Base-by-base conservation (phyloP, 805 yeast species). In the Saccharomycopsis schoenii region DNA sequence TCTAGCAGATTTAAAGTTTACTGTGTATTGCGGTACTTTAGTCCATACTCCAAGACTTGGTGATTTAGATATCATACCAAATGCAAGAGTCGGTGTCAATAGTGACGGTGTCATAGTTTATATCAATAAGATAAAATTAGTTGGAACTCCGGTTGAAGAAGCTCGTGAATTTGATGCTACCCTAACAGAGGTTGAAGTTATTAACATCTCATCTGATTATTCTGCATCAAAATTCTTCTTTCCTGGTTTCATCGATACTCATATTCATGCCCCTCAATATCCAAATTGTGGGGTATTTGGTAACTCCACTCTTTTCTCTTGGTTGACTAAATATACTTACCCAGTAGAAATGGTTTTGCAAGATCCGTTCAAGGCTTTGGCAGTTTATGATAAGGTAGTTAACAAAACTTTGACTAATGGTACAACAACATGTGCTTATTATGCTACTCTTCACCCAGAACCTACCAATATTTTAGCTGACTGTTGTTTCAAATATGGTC, bases 31-130 rank as follows among this genome's bases (percentile, higher is more conserved):
- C 65, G 96, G 94, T 8, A 84, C 89, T 0, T 78, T 88, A 62
- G 79, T 86, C 11, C 93, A 89, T 69, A 83, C 92, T 0, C 90
- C 93, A 0, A 64, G 57, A 1, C 69, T 87, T 21, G 84, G 83
- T 1, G 68, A 73, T 21, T 68, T 90, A 2, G 83, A 89, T 64
- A 76, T 86, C 50, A 69, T 83, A 21, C 73, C 78, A 19, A 70
- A 77, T 58, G 81, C 86, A 17, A 77, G 84, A 1, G 71, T 88
- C 29, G 93, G 90, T 6, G 60, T 54, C 5, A 78, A 80, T 58
- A 57, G 60, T 1, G 66, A 69, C 1, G 96, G 96, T 1, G 72
- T 70, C 15, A 87, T 84, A 59, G 78, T 70, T 55, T 8, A 41
- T 15, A 41, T 41, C n/a, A 15, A 15, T 9, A 15, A 17, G 10